Evolutionary conservation across 768 basidiomycete genomes (phyloP).

Genomic region (Trametes gibbosa): DNA sequence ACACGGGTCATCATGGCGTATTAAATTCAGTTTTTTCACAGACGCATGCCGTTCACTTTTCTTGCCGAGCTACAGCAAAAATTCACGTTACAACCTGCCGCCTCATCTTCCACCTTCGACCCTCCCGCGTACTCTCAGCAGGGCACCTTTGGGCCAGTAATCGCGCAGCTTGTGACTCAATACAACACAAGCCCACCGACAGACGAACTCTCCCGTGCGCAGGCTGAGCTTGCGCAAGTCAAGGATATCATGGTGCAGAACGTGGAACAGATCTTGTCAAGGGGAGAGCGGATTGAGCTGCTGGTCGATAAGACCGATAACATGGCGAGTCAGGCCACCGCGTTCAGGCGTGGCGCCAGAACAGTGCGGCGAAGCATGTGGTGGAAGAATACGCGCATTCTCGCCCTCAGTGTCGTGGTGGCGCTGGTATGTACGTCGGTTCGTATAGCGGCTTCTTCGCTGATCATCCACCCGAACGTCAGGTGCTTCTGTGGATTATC

Average conservation of each 20-base stretch:
- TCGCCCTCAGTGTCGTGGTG: constrained; percentile 69
- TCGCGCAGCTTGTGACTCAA: constrained; percentile 75
- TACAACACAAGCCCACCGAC: constrained; percentile 87
- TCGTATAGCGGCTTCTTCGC: constrained; percentile 9
- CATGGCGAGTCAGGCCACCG: constrained; percentile 91
- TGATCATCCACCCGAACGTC: constrained; percentile 11
- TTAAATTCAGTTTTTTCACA: constrained; percentile 26
- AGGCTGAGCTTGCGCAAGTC: constrained; percentile 83
- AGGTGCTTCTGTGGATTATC: constrained; percentile 80
- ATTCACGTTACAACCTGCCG: constrained; percentile 63
- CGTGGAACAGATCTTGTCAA: constrained; percentile 90
- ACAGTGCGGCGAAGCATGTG: constrained; percentile 84
- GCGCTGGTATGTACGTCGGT: constrained; percentile 49
- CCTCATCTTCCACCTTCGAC: constrained; percentile 50
- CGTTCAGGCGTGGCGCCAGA: constrained; percentile 86
- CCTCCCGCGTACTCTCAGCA: constrained; percentile 65
- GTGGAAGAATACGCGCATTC: constrained; percentile 78
- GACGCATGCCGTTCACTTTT: constrained; percentile 93
- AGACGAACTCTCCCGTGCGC: constrained; percentile 89
- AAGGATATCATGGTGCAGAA: constrained; percentile 99
- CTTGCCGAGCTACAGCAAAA: constrained; percentile 81
- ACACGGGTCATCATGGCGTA: background rate
- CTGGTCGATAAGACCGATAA: constrained; percentile 96
- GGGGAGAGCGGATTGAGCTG: constrained; percentile 94
- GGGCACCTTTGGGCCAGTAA: constrained; percentile 65